Percentiles rank a stretch among this genome's conserved stretches.
Conservation (phyloP, 2,329 filamentous ascomycete genomes). For the Magnaporthiopsis incrustans region DNA sequence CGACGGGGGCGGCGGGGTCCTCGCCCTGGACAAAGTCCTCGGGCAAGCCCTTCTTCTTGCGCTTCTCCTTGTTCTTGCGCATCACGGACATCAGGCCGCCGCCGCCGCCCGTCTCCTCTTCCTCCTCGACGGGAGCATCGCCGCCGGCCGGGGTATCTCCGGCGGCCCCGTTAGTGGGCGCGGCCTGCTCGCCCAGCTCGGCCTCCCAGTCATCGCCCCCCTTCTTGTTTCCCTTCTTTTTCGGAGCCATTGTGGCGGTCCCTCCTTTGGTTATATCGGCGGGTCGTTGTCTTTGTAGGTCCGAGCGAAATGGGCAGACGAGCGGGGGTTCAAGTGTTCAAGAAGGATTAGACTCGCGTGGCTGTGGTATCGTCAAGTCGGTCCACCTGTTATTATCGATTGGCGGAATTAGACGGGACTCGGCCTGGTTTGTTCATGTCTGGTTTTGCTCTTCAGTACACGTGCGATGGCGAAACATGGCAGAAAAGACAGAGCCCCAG, state of each 20-base stretch:
- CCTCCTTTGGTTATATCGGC: background rate
- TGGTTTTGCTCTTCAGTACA: background rate
- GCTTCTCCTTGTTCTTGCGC: constrained; percentile 76
- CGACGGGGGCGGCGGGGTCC: constrained; percentile 64
- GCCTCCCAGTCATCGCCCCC: constrained; percentile 90
- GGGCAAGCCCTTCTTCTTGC: constrained; percentile 76
- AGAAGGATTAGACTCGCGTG: background rate
- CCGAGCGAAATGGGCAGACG: background rate
- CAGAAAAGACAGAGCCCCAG: background rate
- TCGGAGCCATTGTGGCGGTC: constrained; percentile 66
- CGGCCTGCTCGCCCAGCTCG: constrained; percentile 73
- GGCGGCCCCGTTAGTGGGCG: constrained; percentile 36
- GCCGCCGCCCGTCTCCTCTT: constrained; percentile 44
- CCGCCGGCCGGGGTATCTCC: constrained; percentile 25
- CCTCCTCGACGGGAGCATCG: constrained; percentile 29
- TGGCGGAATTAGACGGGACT: background rate
- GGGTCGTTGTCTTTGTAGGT: background rate
- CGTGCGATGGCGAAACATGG: background rate
- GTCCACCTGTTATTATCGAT: background rate
- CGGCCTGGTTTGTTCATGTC: too few species aligned
- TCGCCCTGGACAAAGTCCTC: constrained; percentile 71
- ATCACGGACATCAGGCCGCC: constrained; percentile 72
- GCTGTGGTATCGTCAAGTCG: background rate
- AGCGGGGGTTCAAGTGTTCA: background rate
- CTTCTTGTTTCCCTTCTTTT: constrained; percentile 86